Percentiles rank a stretch among this genome's conserved stretches.
Conservation (phyloP, 2,329 filamentous ascomycete genomes). For the Talaromyces sp. region DNA sequence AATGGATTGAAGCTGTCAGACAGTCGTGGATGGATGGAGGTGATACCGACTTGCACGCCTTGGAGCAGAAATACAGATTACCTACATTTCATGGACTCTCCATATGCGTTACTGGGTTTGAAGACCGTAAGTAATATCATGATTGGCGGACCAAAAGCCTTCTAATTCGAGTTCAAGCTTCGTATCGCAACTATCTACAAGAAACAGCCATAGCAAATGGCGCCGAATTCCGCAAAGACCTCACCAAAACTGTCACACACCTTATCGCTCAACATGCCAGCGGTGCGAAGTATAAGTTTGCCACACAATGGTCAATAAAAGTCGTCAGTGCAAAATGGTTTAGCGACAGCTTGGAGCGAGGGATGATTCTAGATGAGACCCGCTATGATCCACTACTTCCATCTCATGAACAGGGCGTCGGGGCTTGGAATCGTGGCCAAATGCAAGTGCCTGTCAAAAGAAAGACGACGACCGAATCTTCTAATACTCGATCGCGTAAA, state of each 20-base stretch:
- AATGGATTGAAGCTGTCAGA: constrained; percentile 79
- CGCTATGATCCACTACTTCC: constrained; percentile 75
- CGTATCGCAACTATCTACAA: constrained; percentile 68
- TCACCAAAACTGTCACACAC: constrained; percentile 83
- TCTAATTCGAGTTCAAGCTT: constrained; percentile 42
- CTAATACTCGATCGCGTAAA: constrained; percentile 68
- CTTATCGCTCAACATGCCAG: constrained; percentile 74
- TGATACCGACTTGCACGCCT: constrained; percentile 65
- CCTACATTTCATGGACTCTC: constrained; percentile 52
- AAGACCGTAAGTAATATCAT: constrained; percentile 52
- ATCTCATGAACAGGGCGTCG: constrained; percentile 66
- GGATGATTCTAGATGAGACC: constrained; percentile 87
- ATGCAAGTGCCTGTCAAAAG: constrained; percentile 25
- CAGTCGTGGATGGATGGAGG: constrained; percentile 76
- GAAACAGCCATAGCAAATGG: constrained; percentile 66
- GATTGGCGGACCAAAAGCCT: neutral
- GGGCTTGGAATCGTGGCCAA: constrained; percentile 65
- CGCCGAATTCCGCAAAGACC: constrained; percentile 79
- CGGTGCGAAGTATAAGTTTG: constrained; percentile 87
- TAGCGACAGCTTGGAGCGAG: constrained; percentile 73
- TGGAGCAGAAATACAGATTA: constrained; percentile 59
- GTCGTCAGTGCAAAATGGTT: constrained; percentile 85
- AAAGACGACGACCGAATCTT: constrained; percentile 45
- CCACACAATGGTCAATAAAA: constrained; percentile 75
- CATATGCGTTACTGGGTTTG: constrained; percentile 68